phyloP scores from a whole-genome alignment of 2,329 filamentous ascomycete species.

The Fusarium oligoseptatum region DNA sequence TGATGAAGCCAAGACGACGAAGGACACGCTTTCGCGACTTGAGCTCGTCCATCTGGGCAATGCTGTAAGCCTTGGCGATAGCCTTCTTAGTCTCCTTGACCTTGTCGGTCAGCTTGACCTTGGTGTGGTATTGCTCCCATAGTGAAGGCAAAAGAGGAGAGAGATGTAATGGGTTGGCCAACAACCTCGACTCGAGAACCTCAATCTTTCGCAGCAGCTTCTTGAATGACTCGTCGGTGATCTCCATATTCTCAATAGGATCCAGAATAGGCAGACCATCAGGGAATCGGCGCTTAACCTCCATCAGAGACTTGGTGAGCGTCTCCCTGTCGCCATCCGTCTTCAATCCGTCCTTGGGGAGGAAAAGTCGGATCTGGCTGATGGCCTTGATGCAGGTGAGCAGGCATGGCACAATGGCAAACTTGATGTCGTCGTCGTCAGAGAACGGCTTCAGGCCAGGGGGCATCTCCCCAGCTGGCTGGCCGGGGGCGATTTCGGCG shows the following conservation, averaged over 20 bases:
- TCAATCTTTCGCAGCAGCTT: slow-evolving; percentile 96
- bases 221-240: slow-evolving; percentile 93
- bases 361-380: slow-evolving; percentile 84
- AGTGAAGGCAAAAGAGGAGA: slow-evolving; percentile 86
- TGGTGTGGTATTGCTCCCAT: slow-evolving; percentile 88
- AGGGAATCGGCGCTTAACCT: slow-evolving; percentile 89
- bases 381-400: slow-evolving; percentile 88
- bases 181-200: slow-evolving; percentile 89
- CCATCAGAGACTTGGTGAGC: slow-evolving; percentile 77
- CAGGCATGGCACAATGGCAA: slow-evolving; percentile 77
- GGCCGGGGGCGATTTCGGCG: slow-evolving; percentile 57
- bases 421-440: slow-evolving; percentile 48
- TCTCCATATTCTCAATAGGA: slow-evolving; percentile 96
- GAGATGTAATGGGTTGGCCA: slow-evolving; percentile 92
- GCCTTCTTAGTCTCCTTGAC: slow-evolving; percentile 92
- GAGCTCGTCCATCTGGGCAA: slow-evolving; percentile 94
- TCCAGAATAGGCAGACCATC: slow-evolving; percentile 92
- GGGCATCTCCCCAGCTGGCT: slow-evolving; percentile 62
- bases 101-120: slow-evolving; percentile 80
- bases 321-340: slow-evolving; percentile 74
- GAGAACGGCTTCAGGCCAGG: slow-evolving; percentile 66
- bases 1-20: slow-evolving; percentile 93
- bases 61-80: slow-evolving; percentile 85
- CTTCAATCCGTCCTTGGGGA: slow-evolving; percentile 80
- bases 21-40: slow-evolving; percentile 96